Evolutionary conservation across 225 moss, liverwort and hornwort species (phyloP), one percentile per base, ranked within the genome.

Genomic region (Pseudoscleropodium purum): DNA sequence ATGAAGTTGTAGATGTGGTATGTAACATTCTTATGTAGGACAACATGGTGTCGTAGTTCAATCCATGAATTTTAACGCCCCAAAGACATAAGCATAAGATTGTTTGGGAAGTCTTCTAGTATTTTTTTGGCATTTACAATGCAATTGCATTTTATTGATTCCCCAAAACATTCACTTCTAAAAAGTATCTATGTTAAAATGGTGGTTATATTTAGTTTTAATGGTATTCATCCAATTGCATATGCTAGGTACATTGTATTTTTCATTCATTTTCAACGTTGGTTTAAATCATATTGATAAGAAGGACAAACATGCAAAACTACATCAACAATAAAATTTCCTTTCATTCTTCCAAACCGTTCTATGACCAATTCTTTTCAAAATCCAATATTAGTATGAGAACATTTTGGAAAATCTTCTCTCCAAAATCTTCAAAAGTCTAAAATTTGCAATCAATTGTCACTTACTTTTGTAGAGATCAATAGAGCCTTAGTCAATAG

Each of bases 1-100:
- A 2, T 54, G 0, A 15, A 78, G 2, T 54, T 54, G 9, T 0
- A 8, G 0, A 78, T 78, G 54, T 2, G 0, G 2, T 78, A 5
- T 1, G 6, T 4, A 54, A 37, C 10, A 24, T 37, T 37, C 0
- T 24, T 54, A 24, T 37, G 4, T 36, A 54, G 15, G 14, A 36
- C 1, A 0, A 1, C 0, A 0, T 52, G 1, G 5, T 15, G 14
- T 15, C 4, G 13, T 51, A 15, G 10, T 13, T 78, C 24, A 36
- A 24, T 23, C 14, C 3, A 36, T 52, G 14, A 76, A 76, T 21
- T 76, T 76, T 19, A 8, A 0, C 51, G 20, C n/a, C 3, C 5
- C 7, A 14, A 52, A 0, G 7, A 14, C 5, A 54, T 77, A 14
- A 52, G 7, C 14, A 23, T 1, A 21, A n/a, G n/a, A 21, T 1